Conservation (phyloP, 768 basidiomycete genomes). For the Kwoniella sp. region DNA sequence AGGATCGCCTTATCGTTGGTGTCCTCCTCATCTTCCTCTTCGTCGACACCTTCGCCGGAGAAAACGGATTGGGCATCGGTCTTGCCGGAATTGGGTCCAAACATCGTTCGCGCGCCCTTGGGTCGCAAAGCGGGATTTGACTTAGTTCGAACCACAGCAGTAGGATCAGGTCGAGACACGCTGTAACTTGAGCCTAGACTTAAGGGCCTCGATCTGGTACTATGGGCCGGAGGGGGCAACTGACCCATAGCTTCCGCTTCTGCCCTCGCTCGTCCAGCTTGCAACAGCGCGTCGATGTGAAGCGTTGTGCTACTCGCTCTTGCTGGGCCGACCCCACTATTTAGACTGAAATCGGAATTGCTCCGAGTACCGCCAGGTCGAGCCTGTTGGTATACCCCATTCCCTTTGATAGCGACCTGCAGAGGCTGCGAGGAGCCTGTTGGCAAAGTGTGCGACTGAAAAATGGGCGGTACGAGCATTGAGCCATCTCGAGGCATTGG, state of each 20-base stretch:
- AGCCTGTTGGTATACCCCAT: constrained; percentile 16
- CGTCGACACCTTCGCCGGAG: constrained; percentile 13
- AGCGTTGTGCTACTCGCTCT: constrained; percentile 44
- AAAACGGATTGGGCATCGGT: constrained; percentile 18
- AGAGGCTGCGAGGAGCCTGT: constrained; percentile 4
- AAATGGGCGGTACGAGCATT: constrained; percentile 3
- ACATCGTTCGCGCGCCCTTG: constrained; percentile 29
- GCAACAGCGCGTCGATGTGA: constrained; percentile 41
- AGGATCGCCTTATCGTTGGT: constrained; percentile 30
- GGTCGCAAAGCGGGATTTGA: constrained; percentile 28
- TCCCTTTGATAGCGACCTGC: constrained; percentile 11
- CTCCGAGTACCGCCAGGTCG: constrained; percentile 1
- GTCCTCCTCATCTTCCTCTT: constrained; percentile 26
- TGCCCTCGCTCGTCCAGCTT: constrained; percentile 36
- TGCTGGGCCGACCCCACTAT: constrained; percentile 24
- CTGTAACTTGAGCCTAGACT: constrained; percentile 41
- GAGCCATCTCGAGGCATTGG: constrained; percentile 56
- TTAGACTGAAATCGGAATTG: constrained; percentile 17
- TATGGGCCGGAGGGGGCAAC: constrained; percentile 2
- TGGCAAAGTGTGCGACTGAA: neutral
- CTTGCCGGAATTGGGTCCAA: constrained; percentile 21
- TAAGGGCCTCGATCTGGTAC: constrained; percentile 22
- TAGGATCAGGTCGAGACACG: constrained; percentile 7
- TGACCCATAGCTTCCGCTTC: constrained; percentile 26
- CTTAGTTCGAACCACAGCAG: constrained; percentile 11